Base-by-base conservation (phyloP, 176 grass and related monocot species). In the Microstegium vimineum region DNA sequence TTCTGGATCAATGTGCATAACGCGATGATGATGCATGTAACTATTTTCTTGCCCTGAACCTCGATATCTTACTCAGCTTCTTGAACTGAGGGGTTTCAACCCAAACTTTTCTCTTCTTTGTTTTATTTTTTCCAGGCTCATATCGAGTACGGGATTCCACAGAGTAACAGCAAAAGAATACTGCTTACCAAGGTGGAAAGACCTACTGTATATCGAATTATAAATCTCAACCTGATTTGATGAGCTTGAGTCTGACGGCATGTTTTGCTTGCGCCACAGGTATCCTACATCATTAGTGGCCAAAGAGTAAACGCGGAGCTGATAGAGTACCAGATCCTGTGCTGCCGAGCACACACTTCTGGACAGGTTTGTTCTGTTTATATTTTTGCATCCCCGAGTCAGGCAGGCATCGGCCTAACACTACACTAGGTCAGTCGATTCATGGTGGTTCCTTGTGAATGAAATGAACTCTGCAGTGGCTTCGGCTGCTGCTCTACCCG, bases 21-120 rank as follows among this genome's bases (percentile, higher is more conserved):
- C 74, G 82, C 96, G 15, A 99, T 95, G 90, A 91, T 94, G 87
- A 99, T 99, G 96, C 93, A 99, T 99, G 96, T 99, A 94, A 87
- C 45, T 59, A 69, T 10, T 86, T 76, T 83, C 73, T 77, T 79
- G 57, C 59, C 40, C 69, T 36, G 41, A 9, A 60, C 51, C 78
- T 61, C 1, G 32, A 7, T 40, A 74, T 75, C 18, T 62, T 66
- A 7, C 34, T 73, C 18, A 46, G 17, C 10, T 37, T 38, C 33
- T 74, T 16, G 38, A 70, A 31, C 54, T 3, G 41, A 4, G 64
- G 10, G 8, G 25, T 6, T 86, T 18, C 5, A 33, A 3, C 73
- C 23, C 40, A 64, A 38, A 62, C 18, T 73, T 17, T 16, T 70
- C 20, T 14, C 7, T 62, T 14, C 6, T 47, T 27, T 8, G 71